These are phyloP conservation scores for Sporothrix humicola DNA, from an alignment of 2,329 filamentous ascomycete genomes.

Conservation along the genomic window DNA sequence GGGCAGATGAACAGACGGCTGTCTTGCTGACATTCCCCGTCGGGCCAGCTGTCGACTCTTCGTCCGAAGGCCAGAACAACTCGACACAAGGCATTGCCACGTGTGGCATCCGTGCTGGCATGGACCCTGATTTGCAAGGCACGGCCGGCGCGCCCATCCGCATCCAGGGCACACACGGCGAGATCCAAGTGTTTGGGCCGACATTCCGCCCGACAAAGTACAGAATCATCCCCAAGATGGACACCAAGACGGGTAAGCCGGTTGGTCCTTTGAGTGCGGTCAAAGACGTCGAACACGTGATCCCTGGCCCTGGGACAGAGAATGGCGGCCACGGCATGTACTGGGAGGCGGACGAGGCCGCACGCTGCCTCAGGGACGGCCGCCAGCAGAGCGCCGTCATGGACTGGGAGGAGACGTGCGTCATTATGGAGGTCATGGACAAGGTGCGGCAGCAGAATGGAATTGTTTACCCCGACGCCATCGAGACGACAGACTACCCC, in stretches of 20 bases:
- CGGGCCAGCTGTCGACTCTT: slow-evolving; percentile 49
- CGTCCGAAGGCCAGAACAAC: slow-evolving; percentile 66
- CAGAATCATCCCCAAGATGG: slow-evolving; percentile 57
- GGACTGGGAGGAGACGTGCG: slow-evolving; percentile 75
- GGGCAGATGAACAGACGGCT: slow-evolving; percentile 76
- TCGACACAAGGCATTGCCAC: slow-evolving; percentile 67
- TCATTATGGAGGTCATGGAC: slow-evolving; percentile 78
- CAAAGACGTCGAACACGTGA: slow-evolving; percentile 47
- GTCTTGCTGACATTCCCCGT: slow-evolving; percentile 76
- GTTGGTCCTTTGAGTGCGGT: background rate
- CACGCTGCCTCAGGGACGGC: slow-evolving; percentile 68
- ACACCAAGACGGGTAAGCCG: background rate
- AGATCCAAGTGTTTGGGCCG: slow-evolving; percentile 79
- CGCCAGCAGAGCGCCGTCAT: slow-evolving; percentile 74
- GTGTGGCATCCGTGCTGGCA: slow-evolving; percentile 63
- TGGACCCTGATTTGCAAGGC: slow-evolving; percentile 1
- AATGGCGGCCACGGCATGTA: slow-evolving; percentile 79
- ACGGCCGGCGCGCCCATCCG: slow-evolving; percentile 67
- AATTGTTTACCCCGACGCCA: slow-evolving; percentile 60
- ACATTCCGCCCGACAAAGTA: slow-evolving; percentile 72
- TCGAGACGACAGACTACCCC: slow-evolving; percentile 49
- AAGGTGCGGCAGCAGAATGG: slow-evolving; percentile 58
- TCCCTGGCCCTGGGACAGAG: background rate
- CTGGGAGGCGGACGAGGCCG: slow-evolving; percentile 53
- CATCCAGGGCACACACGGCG: slow-evolving; percentile 79